Evolutionary conservation across 1,284 basidiomycete genomes (phyloP).

Genomic region (Anthracocystis setariae): DNA sequence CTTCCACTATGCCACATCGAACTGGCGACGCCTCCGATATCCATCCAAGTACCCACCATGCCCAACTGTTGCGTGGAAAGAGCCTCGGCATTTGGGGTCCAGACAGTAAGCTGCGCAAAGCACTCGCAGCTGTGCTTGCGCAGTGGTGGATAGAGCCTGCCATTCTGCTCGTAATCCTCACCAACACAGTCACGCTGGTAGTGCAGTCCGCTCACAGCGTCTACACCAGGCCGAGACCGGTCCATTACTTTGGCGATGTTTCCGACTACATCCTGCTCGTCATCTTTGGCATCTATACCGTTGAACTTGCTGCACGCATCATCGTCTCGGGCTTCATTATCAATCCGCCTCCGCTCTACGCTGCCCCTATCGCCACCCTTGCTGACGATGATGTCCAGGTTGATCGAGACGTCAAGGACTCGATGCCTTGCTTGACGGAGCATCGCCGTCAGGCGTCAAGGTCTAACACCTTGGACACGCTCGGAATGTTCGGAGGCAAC

Average conservation of each 20-base stretch:
- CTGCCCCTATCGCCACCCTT: constrained; percentile 17
- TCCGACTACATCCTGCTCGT: constrained; percentile 85
- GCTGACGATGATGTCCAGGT: not conserved
- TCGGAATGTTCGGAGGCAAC: constrained; percentile 45
- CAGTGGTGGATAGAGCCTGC: constrained; percentile 84
- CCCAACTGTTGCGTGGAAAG: constrained; percentile 75
- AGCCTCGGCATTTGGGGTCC: constrained; percentile 83
- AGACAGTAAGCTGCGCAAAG: constrained; percentile 54
- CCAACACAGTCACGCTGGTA: constrained; percentile 84
- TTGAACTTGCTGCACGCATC: constrained; percentile 89
- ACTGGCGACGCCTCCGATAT: constrained; percentile 1
- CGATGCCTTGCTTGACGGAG: constrained; percentile 7
- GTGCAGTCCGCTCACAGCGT: constrained; percentile 77
- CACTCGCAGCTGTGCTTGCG: constrained; percentile 28
- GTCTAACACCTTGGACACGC: constrained; percentile 59
- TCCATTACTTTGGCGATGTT: constrained; percentile 86
- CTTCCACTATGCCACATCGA: constrained; percentile 6
- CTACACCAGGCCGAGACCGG: constrained; percentile 70
- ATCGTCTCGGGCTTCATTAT: constrained; percentile 89
- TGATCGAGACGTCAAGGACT: constrained; percentile 9
- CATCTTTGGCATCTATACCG: constrained; percentile 86
- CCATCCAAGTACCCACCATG: constrained; percentile 17
- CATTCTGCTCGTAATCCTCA: constrained; percentile 84
- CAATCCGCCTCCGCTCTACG: constrained; percentile 74
- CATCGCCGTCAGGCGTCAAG: constrained; percentile 45